These are phyloP conservation scores for Phialophora tarda DNA, from an alignment of 2,329 filamentous ascomycete genomes.

Conservation along the genomic window DNA sequence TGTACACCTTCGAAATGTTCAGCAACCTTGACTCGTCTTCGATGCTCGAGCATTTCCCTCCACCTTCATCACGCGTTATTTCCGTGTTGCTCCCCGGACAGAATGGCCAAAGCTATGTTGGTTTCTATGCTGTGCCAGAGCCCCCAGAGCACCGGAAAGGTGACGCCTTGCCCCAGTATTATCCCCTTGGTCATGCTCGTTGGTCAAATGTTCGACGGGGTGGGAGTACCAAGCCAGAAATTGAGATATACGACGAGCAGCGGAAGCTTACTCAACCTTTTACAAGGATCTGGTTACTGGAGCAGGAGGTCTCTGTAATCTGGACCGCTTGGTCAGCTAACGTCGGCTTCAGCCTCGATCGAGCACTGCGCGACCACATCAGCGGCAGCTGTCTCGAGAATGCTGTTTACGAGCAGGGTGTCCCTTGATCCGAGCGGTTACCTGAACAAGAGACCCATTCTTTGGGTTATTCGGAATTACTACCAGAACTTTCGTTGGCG, in stretches of 20 bases:
- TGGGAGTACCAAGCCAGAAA: background rate
- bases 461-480: too few species aligned
- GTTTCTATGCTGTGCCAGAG: slow-evolving; percentile 5
- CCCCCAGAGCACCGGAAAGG: background rate
- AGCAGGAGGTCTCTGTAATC: slow-evolving; percentile 6
- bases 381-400: slow-evolving; percentile 13
- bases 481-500: too few species aligned
- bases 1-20: slow-evolving; percentile 16
- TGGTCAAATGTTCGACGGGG: slow-evolving; percentile 8
- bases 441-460: too few species aligned
- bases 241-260: slow-evolving; percentile 4
- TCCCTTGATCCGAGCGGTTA: background rate
- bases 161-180: slow-evolving; percentile 2
- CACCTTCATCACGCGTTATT: slow-evolving; percentile 17
- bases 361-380: slow-evolving; percentile 19
- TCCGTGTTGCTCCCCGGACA: slow-evolving; percentile 12
- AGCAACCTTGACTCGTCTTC: slow-evolving; percentile 5
- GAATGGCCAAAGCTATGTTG: slow-evolving; percentile 7
- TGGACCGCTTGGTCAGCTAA: slow-evolving; percentile 15
- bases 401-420: background rate
- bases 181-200: slow-evolving; percentile 1
- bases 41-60: slow-evolving; percentile 8
- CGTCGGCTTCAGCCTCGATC: slow-evolving; percentile 16
- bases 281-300: slow-evolving; percentile 11
- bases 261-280: background rate